phyloP scores from a whole-genome alignment of 108 stramenopile species.

The Skeletonema costatum region DNA sequence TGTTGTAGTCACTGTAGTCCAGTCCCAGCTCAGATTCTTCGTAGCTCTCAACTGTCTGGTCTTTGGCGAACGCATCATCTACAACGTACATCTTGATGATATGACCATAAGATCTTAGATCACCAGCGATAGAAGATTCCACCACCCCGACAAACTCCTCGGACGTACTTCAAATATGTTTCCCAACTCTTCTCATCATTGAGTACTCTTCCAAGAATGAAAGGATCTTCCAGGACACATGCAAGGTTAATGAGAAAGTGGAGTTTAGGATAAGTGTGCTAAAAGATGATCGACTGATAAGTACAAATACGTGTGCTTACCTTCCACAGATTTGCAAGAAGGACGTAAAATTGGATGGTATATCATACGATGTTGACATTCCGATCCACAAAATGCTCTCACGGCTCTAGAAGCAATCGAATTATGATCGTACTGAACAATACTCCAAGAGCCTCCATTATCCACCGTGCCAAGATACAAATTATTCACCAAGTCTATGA shows the following conservation, averaged over 20 bases:
- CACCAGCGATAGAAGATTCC: background rate
- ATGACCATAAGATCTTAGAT: slow-evolving; percentile 4
- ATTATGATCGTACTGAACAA: slow-evolving; percentile 26
- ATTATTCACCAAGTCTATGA: slow-evolving; percentile 12
- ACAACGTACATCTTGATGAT: background rate
- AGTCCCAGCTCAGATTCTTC: background rate
- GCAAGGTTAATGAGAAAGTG: background rate
- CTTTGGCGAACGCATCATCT: background rate
- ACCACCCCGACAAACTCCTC: background rate
- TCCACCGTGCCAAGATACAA: slow-evolving; percentile 6
- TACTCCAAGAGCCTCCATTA: slow-evolving; percentile 16
- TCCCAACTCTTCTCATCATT: slow-evolving; percentile 7
- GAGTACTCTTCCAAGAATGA: slow-evolving; percentile 6
- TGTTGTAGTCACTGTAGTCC: background rate
- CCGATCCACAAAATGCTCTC: background rate
- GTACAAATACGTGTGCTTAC: slow-evolving; percentile 1
- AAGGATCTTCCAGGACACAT: background rate
- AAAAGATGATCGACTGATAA: background rate
- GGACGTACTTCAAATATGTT: slow-evolving; percentile 6
- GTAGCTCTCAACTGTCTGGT: background rate
- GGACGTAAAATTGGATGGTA: slow-evolving; percentile 6
- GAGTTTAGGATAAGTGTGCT: background rate
- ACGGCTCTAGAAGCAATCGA: background rate
- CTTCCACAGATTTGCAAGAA: slow-evolving; percentile 9
- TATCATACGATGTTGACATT: background rate